Evolutionary conservation across 208 protist species (phyloP).

Genomic region (Herpetomonas tarakana): DNA sequence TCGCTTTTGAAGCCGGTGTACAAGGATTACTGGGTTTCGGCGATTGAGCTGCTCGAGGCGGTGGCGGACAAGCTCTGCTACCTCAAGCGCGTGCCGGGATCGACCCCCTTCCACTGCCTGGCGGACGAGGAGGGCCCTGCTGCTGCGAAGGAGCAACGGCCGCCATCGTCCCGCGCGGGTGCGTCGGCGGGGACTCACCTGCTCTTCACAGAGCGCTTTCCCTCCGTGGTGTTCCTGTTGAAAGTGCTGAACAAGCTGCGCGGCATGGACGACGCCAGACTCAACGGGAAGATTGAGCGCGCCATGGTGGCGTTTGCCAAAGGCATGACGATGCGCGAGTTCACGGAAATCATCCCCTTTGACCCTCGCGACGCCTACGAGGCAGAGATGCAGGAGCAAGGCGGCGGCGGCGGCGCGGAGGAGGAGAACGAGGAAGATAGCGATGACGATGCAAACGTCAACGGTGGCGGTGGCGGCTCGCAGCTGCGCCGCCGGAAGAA

Average conservation of each 20-base stretch:
- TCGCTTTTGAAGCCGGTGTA: slow-evolving; percentile 74
- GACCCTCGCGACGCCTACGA: slow-evolving; percentile 58
- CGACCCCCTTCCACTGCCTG: slow-evolving; percentile 5
- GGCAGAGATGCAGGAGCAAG: slow-evolving; percentile 26
- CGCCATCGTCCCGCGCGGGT: neutral
- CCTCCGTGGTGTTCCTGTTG: slow-evolving; percentile 58
- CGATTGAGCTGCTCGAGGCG: slow-evolving; percentile 54
- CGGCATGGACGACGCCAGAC: slow-evolving; percentile 62
- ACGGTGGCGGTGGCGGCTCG: neutral
- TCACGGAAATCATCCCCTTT: slow-evolving; percentile 71
- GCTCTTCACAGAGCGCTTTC: slow-evolving; percentile 59
- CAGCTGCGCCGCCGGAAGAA: neutral
- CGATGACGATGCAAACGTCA: slow-evolving; percentile 7
- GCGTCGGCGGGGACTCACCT: slow-evolving; percentile 19
- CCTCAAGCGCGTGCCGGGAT: slow-evolving; percentile 52
- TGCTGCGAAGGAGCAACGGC: neutral
- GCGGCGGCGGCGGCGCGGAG: slow-evolving; percentile 6
- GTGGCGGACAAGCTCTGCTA: slow-evolving; percentile 74
- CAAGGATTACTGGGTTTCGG: slow-evolving; percentile 67
- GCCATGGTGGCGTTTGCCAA: slow-evolving; percentile 65
- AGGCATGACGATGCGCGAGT: slow-evolving; percentile 76
- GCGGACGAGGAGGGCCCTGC: neutral
- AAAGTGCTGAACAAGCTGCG: slow-evolving; percentile 87
- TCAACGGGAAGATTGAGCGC: slow-evolving; percentile 77
- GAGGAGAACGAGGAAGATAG: slow-evolving; percentile 24